phyloP scores from a whole-genome alignment of 2,329 filamentous ascomycete genomes.

The Alternaria sp. region DNA sequence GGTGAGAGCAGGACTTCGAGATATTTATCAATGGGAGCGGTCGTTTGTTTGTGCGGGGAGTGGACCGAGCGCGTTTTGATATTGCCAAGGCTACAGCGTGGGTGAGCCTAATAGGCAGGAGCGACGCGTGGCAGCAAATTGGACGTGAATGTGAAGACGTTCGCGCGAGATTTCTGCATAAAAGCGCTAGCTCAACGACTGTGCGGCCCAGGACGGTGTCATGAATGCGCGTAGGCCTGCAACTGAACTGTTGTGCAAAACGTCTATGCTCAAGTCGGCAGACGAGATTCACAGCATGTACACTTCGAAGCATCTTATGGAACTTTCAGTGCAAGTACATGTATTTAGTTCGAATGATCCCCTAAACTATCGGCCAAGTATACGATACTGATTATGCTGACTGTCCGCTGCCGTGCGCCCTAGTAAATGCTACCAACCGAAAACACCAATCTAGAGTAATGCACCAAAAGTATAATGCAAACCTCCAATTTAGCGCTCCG shows the following conservation, averaged over 20 bases:
- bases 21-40: conserved; percentile 8
- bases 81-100: background rate
- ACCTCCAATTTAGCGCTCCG: background rate
- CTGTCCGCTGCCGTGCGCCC: background rate
- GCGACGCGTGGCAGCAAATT: background rate
- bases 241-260: background rate
- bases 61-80: conserved; percentile 14
- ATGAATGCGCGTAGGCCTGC: background rate
- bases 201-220: background rate
- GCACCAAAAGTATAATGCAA: background rate
- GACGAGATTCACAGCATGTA: background rate
- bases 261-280: background rate
- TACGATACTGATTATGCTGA: background rate
- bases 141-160: conserved; percentile 4
- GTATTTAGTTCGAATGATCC: background rate
- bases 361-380: background rate
- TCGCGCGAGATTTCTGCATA: background rate
- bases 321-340: background rate
- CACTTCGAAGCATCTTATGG: background rate
- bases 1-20: background rate
- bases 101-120: conserved; percentile 4
- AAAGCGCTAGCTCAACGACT: background rate
- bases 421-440: background rate
- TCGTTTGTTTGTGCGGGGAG: conserved; percentile 13
- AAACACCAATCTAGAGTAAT: background rate